A percentile compares a stretch with the other conserved stretches of the same genome.
Conservation (phyloP, 108 stramenopile genomes). For the Asterionellopsis glacialis region DNA sequence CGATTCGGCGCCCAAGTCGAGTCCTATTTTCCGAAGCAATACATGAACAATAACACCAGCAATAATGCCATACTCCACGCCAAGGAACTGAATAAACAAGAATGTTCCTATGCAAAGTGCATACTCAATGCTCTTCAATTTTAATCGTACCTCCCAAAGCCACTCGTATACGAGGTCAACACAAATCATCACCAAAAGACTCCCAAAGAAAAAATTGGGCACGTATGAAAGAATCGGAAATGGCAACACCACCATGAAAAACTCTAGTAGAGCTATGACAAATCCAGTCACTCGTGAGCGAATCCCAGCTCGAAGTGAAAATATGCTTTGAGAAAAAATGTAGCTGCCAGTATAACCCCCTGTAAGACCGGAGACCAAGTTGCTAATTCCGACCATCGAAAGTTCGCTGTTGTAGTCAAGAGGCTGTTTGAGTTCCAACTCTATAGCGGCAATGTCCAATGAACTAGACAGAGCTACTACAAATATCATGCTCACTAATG, state of each 20-base stretch:
- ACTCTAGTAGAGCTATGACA: slow-evolving; percentile 51
- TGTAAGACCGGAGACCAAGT: slow-evolving; percentile 84
- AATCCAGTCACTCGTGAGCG: slow-evolving; percentile 75
- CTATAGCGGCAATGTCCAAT: slow-evolving; percentile 96
- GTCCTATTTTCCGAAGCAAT: slow-evolving; percentile 10
- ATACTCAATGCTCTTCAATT: slow-evolving; percentile 77
- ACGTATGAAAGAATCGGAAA: slow-evolving; percentile 79
- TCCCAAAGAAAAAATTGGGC: slow-evolving; percentile 94
- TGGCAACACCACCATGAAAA: slow-evolving; percentile 65
- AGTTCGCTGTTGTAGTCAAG: slow-evolving; percentile 94
- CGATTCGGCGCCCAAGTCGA: no score
- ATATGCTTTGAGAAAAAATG: slow-evolving; percentile 97
- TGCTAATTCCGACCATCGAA: slow-evolving; percentile 85
- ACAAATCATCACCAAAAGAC: slow-evolving; percentile 86
- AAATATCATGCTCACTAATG: slow-evolving; percentile 83
- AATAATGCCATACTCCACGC: slow-evolving; percentile 86
- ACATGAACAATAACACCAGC: slow-evolving; percentile 62
- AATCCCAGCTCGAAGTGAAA: slow-evolving; percentile 90
- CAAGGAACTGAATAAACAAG: slow-evolving; percentile 67
- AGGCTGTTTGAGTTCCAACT: slow-evolving; percentile 89
- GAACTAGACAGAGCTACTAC: slow-evolving; percentile 94
- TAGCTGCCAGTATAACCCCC: slow-evolving; percentile 84
- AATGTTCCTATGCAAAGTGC: slow-evolving; percentile 80
- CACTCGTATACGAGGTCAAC: slow-evolving; percentile 93
- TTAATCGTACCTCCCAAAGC: slow-evolving; percentile 84